Evolutionary conservation across 2,329 filamentous ascomycete genomes (phyloP).

Genomic region (Clonostachys solani): DNA sequence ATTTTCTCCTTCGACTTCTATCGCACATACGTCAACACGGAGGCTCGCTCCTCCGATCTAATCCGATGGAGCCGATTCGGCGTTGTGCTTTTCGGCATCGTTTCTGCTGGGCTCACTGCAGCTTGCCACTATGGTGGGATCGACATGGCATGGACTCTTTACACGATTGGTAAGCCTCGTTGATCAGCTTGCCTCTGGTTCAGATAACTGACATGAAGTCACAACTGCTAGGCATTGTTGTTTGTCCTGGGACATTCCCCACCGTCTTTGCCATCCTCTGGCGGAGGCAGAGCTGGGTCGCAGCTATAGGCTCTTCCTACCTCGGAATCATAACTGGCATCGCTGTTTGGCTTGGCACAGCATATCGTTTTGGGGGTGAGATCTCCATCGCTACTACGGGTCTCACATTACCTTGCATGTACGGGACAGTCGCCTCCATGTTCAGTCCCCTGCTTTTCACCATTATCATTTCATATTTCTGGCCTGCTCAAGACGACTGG

Average conservation of each 20-base stretch:
- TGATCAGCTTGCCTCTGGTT: too few relatives aligned
- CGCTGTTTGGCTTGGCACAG: conserved; percentile 46
- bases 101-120: conserved; percentile 46
- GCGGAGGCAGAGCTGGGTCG: conserved; percentile 40
- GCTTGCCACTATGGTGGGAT: conserved; percentile 49
- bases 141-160: conserved; percentile 48
- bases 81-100: conserved; percentile 45
- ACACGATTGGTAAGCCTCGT: conserved; percentile 12
- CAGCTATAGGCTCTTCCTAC: conserved; percentile 44
- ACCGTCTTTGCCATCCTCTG: conserved; percentile 49
- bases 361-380: conserved; percentile 37
- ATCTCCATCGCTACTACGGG: conserved; percentile 44
- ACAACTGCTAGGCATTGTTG: conserved; percentile 42
- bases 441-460: conserved; percentile 37
- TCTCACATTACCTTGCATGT: conserved; percentile 43
- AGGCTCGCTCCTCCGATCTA: conserved; percentile 39
- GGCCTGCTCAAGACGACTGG: conserved; percentile 34
- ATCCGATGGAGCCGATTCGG: conserved; percentile 48
- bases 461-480: conserved; percentile 36
- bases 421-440: conserved; percentile 44
- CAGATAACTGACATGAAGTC: conserved; percentile 7
- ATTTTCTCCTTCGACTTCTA: conserved; percentile 52
- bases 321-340: conserved; percentile 46
- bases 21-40: conserved; percentile 40
- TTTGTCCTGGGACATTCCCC: conserved; percentile 48